Percentiles rank a stretch among this genome's conserved stretches.
Conservation (phyloP, 192 early-diverging fungal species). For the Gryganskiella cystojenkinii region DNA sequence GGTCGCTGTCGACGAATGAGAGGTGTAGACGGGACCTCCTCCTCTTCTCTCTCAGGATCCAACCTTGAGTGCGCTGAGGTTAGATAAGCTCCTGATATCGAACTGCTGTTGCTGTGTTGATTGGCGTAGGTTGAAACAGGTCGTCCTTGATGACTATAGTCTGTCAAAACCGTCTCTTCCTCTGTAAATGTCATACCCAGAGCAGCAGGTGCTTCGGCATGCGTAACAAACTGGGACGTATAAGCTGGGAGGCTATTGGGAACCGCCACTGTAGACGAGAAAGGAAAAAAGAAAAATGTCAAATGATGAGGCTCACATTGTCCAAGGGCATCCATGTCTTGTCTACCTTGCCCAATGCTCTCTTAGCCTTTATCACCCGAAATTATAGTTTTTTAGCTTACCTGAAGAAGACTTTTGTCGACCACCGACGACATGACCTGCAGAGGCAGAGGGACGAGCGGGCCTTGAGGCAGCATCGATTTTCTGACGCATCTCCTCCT, state of each 20-base stretch:
- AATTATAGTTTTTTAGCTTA: constrained; percentile 3
- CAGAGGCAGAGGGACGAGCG: background rate
- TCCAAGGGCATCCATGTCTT: background rate
- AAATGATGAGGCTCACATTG: background rate
- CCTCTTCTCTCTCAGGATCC: constrained; percentile 7
- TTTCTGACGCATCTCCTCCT: constrained; percentile 1
- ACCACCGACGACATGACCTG: constrained; percentile 17
- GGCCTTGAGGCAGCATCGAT: background rate
- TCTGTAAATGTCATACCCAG: constrained; percentile 29
- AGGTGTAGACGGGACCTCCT: constrained; percentile 25
- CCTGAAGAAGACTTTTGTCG: constrained; percentile 37
- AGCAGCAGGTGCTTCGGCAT: constrained; percentile 15
- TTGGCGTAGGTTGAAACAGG: background rate
- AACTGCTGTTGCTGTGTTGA: background rate
- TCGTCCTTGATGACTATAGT: background rate
- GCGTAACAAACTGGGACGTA: constrained; percentile 4
- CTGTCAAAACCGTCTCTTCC: constrained; percentile 34
- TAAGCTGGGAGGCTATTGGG: constrained; percentile 15
- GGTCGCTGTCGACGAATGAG: constrained; percentile 20
- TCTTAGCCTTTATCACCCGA: background rate
- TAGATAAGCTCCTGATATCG: background rate
- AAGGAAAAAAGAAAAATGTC: background rate
- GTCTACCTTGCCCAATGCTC: background rate
- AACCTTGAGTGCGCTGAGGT: background rate
- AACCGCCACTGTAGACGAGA: constrained; percentile 14